These are phyloP conservation scores for Centaurea solstitialis DNA, from an alignment of 129 eudicot species.

Conservation along the genomic window DNA sequence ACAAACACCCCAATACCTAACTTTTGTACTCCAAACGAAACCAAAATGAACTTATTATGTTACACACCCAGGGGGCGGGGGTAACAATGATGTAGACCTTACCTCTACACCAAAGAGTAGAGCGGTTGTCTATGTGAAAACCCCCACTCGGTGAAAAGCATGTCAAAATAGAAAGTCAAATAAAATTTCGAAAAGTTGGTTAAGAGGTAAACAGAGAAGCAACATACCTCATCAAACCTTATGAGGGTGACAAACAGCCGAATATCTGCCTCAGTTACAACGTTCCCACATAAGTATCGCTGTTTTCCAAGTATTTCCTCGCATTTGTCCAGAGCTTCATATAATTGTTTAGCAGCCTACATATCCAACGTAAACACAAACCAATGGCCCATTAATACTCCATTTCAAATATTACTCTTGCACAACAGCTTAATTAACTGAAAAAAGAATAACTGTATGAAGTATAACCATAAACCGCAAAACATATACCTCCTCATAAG, in stretches of 20 bases:
- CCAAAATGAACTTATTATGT: too few species aligned
- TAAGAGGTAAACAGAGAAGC: neutral
- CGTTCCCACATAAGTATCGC: slow-evolving; percentile 72
- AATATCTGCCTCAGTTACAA: slow-evolving; percentile 83
- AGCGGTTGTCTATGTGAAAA: too few species aligned
- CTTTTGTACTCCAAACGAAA: too few species aligned
- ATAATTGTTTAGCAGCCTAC: slow-evolving; percentile 79
- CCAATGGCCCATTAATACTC: neutral
- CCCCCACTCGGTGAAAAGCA: neutral
- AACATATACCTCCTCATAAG: slow-evolving; percentile 71
- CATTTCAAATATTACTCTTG: neutral
- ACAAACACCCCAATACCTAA: too few species aligned
- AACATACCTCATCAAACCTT: slow-evolving; percentile 91
- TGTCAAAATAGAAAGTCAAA: neutral
- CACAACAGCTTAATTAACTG: slow-evolving; percentile 4
- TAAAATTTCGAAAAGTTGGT: neutral
- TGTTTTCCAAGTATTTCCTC: slow-evolving; percentile 89
- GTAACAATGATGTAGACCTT: too few species aligned
- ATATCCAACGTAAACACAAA: neutral
- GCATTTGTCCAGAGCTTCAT: slow-evolving; percentile 84
- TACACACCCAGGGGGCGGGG: too few species aligned
- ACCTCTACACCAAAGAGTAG: too few species aligned
- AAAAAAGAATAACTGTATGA: neutral
- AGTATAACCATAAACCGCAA: neutral
- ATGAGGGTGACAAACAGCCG: slow-evolving; percentile 92